Base-by-base conservation (phyloP, 345 rosid species). In the Bruguiera parviflora region DNA sequence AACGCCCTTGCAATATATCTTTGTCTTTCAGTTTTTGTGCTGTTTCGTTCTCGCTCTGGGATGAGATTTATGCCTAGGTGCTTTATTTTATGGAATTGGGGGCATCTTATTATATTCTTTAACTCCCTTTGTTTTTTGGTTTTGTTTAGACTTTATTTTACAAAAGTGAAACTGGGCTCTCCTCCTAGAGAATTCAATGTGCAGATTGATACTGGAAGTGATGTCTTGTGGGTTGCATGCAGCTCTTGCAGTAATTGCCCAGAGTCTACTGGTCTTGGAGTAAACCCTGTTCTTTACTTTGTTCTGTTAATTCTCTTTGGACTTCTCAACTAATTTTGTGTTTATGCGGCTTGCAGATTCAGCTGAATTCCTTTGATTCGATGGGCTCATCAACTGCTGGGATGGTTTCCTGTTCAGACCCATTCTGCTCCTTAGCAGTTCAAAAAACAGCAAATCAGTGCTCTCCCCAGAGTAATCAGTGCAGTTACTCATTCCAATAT, bases 201-300 rank as follows among this genome's bases (percentile, higher is more conserved):
- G 83, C 97, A 95, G 86, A 95, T 95, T 77, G 99, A 95, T 78
- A 95, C 97, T 8, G 97, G 98, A 77, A 94, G 98, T 35, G 96
- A 94, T 55, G 86, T 91, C 68, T 80, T 94, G 75, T 94, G 98
- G 98, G 92, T 94, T 39, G 77, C 86, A 77, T 94, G 98, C 75
- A 80, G 81, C 76, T 80, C 96, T 63, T 91, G 98, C 83, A 79
- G 65, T 71, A 79, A 91, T 69, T 94, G 97, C 73, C 98, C 98
- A 37, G 86, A 76, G 52, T 73, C 92, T 49, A 92, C 97, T 79
- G 99, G 90, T 74, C 96, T 95, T 60, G 94, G 96, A 72, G 99
- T 90, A 86, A 75, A 55, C 63, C 47, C 64, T 60, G 53, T 19
- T 76, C 83, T 75, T 58, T 57, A 43, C 39, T 49, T 71, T 64